Percentiles rank a stretch among this genome's conserved stretches.
Conservation (phyloP, 495 filamentous ascomycete species). For the Trichoderma reesei region DNA sequence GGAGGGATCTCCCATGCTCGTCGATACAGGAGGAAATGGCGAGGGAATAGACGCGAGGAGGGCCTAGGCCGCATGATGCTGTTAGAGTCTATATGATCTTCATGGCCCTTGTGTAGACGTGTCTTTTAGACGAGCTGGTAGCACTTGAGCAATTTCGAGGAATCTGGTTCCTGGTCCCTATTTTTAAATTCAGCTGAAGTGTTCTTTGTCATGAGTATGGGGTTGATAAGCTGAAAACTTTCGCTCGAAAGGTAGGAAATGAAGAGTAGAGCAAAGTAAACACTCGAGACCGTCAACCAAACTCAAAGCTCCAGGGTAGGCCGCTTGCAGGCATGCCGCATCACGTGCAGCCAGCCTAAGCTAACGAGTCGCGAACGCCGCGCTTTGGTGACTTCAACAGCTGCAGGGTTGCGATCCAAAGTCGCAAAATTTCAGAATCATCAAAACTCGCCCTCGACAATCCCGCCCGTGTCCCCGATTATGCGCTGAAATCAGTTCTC, state of each 20-base stretch:
- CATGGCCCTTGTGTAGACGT: not conserved
- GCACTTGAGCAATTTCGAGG: too few species aligned
- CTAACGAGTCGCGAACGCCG: conserved; percentile 8
- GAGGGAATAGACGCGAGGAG: not conserved
- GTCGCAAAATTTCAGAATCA: conserved; percentile 2
- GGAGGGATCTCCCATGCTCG: conserved; percentile 18
- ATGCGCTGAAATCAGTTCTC: not conserved
- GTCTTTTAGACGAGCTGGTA: too few species aligned
- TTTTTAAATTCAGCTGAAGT: too few species aligned
- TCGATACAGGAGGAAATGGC: not conserved
- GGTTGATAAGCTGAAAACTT: too few species aligned
- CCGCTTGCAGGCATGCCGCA: not conserved
- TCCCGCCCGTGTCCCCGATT: not conserved
- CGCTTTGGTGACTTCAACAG: conserved; percentile 20
- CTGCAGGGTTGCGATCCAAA: conserved; percentile 13
- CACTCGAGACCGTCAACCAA: too few species aligned
- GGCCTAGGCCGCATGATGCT: not conserved
- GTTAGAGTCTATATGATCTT: not conserved
- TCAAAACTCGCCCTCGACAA: not conserved
- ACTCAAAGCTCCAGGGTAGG: not conserved
- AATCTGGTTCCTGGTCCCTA: too few species aligned
- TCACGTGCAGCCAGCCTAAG: not conserved
- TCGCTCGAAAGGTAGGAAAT: too few species aligned
- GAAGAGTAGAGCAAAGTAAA: too few species aligned
- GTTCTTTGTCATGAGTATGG: too few species aligned